Evolutionary conservation across 345 rosid genomes (phyloP), one percentile per base, ranked within the genome.

Genomic region (Citropsis articulata): DNA sequence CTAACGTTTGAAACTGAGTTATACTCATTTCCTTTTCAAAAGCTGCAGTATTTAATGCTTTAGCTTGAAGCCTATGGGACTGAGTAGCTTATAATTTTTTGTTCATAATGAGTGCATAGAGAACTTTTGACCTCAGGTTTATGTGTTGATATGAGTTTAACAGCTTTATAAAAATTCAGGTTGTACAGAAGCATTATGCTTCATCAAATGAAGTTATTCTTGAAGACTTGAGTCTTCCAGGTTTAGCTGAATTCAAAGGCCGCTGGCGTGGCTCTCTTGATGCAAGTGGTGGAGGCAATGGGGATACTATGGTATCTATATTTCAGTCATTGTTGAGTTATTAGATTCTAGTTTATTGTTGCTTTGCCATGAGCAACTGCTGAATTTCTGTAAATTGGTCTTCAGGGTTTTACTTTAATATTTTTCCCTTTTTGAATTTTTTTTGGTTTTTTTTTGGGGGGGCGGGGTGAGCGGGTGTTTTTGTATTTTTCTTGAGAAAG

Each of bases 211-310:
- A 96, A 87, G 92, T 92, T 48, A 77, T 89, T 81, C 90, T 88
- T 82, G 97, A 93, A 81, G 97, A 90, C 80, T 59, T 87, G 77
- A 89, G 88, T 79, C 94, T 96, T 77, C 99, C 97, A 66, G 99
- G 97, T 84, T 87, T 96, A 79, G 94, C 96, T 78, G 99, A 96
- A 86, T 93, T 96, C 45, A 90, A 83, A 85, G 99, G 98, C 72
- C 89, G 80, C 60, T 96, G 99, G 98, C 97, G 84, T 85, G 97
- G 97, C 78, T 96, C 98, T 70, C 88, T 96, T 76, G 99, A 91
- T 84, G 98, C 99, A 72, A 93, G 97, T 81, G 99, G 99, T 77
- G 99, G 99, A 87, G 99, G 97, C 90, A 93, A 96, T 81, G 99
- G 99, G 63, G 99, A 96, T 84, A 96, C 98, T 42, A 89, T 89